Base-by-base conservation (phyloP, 352 stramenopile genomes). In the Phytophthora cajani region DNA sequence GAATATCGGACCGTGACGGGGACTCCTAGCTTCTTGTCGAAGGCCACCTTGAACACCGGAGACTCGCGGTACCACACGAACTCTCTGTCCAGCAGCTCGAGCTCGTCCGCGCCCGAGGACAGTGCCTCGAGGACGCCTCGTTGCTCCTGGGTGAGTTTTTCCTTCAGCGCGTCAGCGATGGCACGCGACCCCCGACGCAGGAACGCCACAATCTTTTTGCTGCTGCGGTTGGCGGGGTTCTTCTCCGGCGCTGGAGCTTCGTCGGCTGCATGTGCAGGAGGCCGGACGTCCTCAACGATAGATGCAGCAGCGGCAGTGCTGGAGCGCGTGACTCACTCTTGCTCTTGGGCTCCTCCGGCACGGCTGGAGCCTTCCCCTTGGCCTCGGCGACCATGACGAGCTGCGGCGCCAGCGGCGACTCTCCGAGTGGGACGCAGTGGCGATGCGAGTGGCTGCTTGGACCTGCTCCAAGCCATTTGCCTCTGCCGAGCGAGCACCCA, bases 11-110 rank as follows among this genome's bases (percentile, higher is more conserved):
- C 47, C 11, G 73, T 80, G 58, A 74, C 61, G 8, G 66, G 56
- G 10, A 72, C 53, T 30, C 65, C 64, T 7, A 80, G 46, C 50
- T 71, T 75, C 58, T 78, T 78, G 47, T 80, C 73, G 42, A 80
- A 78, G 17, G 69, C 71, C 33, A 75, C 61, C 25, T 80, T 80
- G 62, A 75, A 80, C 21, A 80, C 60, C 27, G 72, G 72, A n/a
- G 72, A 80, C 40, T 67, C 69, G 59, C 69, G 69, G 38, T 77
- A 80, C 69, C 72, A 80, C 25, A 77, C 63, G 27, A 80, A 80
- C 38, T 64, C 72, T 19, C 55, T 74, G 49, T 69, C 64, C 30
- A 80, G 61, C 19, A 59, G 38, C 47, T 72, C 44, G 21, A 80
- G 57, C 12, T 75, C 69, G 58, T 80, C 69, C 1, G 49, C 38